Conservation (phyloP, 495 filamentous ascomycete species). For the Penicillium roqueforti region DNA sequence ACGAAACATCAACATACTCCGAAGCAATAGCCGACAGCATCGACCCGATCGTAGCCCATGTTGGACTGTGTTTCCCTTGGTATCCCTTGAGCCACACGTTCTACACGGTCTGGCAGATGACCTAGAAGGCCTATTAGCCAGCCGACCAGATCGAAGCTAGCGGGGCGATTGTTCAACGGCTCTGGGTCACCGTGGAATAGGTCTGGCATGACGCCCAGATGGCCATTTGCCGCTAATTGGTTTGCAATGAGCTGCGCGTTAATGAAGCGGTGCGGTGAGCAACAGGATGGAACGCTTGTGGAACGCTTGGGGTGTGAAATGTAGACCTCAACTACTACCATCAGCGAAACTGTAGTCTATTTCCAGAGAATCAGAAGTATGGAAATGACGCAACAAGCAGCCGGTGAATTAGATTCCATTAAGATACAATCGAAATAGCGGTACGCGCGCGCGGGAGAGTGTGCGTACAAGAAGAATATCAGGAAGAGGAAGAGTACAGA, state of each 20-base stretch:
- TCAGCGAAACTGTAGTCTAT: neutral
- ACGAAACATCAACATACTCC: constrained; percentile 35
- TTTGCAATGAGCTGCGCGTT: constrained; percentile 54
- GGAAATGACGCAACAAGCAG: constrained; percentile 42
- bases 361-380: neutral
- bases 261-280: constrained; percentile 30
- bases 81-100: constrained; percentile 54
- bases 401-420: constrained; percentile 49
- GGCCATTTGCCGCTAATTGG: constrained; percentile 72
- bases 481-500: neutral
- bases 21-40: constrained; percentile 75
- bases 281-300: constrained; percentile 28
- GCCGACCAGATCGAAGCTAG: constrained; percentile 23
- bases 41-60: constrained; percentile 58
- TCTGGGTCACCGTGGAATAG: constrained; percentile 36
- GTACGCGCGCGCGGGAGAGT: too few relatives aligned
- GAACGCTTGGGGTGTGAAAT: constrained; percentile 22
- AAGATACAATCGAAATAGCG: neutral
- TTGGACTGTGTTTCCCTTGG: constrained; percentile 50
- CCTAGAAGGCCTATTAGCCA: constrained; percentile 42
- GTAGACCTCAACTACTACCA: constrained; percentile 27
- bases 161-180: constrained; percentile 28
- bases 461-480: neutral
- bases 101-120: constrained; percentile 55
- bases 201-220: constrained; percentile 65